phyloP scores from a whole-genome alignment of 1,139 yeast species.

The Suhomyces kunorum region DNA sequence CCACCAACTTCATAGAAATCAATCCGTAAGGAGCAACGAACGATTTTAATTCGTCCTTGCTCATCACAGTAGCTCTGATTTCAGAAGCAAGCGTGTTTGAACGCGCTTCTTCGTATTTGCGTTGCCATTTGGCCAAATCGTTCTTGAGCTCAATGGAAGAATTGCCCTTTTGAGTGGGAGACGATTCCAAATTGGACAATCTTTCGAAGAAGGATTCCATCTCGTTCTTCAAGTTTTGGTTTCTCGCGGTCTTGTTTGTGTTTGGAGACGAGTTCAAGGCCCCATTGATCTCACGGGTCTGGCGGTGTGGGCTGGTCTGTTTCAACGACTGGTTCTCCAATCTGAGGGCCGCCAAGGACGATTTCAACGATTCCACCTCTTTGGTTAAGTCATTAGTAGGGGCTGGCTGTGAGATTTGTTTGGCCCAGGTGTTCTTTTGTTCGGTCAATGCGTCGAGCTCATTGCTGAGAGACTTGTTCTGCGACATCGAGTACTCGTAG shows the following conservation, averaged over 20 bases:
- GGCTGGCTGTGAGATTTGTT: background rate
- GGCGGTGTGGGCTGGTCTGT: slow-evolving; percentile 16
- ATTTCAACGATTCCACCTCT: slow-evolving; percentile 23
- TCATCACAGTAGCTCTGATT: slow-evolving; percentile 27
- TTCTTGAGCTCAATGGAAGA: slow-evolving; percentile 27
- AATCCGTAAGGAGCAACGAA: slow-evolving; percentile 44
- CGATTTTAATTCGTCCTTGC: slow-evolving; percentile 29
- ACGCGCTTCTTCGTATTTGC: slow-evolving; percentile 45
- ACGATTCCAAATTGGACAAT: slow-evolving; percentile 25
- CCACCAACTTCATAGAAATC: slow-evolving; percentile 45
- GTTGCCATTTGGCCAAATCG: slow-evolving; percentile 47
- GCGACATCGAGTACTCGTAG: slow-evolving; percentile 24
- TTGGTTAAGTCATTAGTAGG: slow-evolving; percentile 7
- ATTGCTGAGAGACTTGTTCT: slow-evolving; percentile 27
- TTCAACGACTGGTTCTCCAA: slow-evolving; percentile 45
- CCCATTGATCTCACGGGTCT: slow-evolving; percentile 9
- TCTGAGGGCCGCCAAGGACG: slow-evolving; percentile 39
- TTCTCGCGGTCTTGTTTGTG: slow-evolving; percentile 6
- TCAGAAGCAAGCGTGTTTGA: slow-evolving; percentile 30
- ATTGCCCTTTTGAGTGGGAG: slow-evolving; percentile 17
- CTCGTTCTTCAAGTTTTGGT: slow-evolving; percentile 18
- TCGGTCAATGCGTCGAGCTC: slow-evolving; percentile 25
- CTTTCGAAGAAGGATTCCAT: slow-evolving; percentile 34
- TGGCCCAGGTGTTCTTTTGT: slow-evolving; percentile 16
- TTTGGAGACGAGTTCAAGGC: slow-evolving; percentile 5